phyloP scores from a whole-genome alignment of 305 asterid genomes.

The Euphrasia arctica region DNA sequence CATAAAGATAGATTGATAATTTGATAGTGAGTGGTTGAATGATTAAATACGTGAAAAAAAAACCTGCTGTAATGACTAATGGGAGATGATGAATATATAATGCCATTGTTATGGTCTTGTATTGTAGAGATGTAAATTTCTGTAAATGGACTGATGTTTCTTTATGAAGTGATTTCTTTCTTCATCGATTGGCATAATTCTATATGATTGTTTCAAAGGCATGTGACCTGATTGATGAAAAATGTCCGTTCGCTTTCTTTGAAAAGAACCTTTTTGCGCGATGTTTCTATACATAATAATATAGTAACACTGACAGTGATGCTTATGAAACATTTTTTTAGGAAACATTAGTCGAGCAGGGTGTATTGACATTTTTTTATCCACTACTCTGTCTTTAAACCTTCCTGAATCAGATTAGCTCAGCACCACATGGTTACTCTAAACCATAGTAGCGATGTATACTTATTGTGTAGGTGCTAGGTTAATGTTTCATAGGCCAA shows the following conservation, averaged over 20 bases:
- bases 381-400: conserved; percentile 6
- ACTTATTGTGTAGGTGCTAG: not conserved
- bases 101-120: not conserved
- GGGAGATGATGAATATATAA: not conserved
- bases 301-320: not conserved
- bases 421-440: conserved; percentile 14
- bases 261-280: conserved; percentile 1
- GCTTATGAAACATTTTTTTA: conserved; percentile 1
- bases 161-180: not conserved
- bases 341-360: not conserved
- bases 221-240: conserved; percentile 9
- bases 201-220: not conserved
- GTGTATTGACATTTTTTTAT: not conserved
- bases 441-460: conserved; percentile 1
- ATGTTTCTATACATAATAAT: not conserved
- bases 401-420: conserved; percentile 1
- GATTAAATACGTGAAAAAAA: no score
- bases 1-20: no score
- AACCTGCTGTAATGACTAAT: not conserved
- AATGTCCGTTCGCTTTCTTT: not conserved
- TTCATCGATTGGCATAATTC: not conserved
- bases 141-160: not conserved
- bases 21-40: no score
- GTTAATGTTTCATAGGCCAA: not conserved
- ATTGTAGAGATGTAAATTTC: conserved; percentile 8